These are phyloP conservation scores for Monoraphidium neglectum DNA, from an alignment of 139 green algal genomes.

Conservation along the genomic window DNA sequence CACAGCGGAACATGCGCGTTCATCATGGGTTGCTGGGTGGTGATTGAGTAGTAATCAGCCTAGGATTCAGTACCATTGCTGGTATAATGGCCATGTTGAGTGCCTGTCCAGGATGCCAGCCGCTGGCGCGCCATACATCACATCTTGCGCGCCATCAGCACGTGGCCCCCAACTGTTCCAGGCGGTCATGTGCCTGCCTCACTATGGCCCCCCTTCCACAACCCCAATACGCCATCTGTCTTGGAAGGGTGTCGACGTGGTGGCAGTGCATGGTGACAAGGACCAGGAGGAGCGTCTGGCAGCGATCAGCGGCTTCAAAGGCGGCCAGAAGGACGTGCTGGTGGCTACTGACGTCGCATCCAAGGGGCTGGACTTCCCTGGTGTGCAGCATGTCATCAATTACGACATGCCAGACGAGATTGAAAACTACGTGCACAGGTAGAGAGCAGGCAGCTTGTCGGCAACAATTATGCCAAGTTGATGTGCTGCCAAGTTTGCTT, in stretches of 20 bases:
- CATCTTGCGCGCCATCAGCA: no score
- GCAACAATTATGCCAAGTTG: background rate
- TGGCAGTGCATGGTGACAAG: slow-evolving; percentile 96
- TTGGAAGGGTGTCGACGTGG: slow-evolving; percentile 90
- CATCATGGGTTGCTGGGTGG: no score
- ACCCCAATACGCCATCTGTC: no score
- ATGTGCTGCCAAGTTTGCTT: no score
- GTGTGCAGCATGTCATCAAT: slow-evolving; percentile 95
- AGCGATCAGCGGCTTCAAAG: slow-evolving; percentile 94
- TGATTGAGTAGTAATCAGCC: no score
- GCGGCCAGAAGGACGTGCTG: slow-evolving; percentile 83
- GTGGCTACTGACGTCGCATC: slow-evolving; percentile 97
- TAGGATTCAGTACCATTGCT: no score
- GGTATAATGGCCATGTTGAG: background rate
- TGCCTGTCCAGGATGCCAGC: background rate
- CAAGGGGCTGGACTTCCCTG: slow-evolving; percentile 89
- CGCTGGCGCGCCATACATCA: no score
- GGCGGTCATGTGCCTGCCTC: no score
- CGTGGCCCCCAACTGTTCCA: no score
- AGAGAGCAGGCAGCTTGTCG: slow-evolving; percentile 53
- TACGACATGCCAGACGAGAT: slow-evolving; percentile 99
- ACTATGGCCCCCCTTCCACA: no score
- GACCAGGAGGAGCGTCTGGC: slow-evolving; percentile 91
- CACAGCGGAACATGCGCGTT: no score
- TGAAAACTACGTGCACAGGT: slow-evolving; percentile 99